Conservation (phyloP, 73 alveolate species). For the Symbiodinium natans region DNA sequence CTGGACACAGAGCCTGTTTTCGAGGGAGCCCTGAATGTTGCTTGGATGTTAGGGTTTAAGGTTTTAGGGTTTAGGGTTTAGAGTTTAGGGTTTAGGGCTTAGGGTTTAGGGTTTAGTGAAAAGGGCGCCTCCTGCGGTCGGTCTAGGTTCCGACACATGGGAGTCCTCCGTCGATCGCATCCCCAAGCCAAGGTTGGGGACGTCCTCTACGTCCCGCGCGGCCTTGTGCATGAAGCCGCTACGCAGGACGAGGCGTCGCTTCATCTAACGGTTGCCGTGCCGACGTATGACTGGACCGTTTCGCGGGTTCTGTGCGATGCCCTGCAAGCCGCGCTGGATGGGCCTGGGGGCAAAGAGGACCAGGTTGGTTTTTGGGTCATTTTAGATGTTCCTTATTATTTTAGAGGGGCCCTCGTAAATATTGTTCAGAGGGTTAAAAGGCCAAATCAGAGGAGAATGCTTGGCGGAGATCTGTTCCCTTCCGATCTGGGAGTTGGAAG, state of each 20-base stretch:
- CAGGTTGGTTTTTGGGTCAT: not conserved
- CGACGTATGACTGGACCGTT: constrained; percentile 60
- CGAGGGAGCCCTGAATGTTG: not conserved
- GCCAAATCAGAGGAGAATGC: not conserved
- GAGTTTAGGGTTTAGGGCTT: not conserved
- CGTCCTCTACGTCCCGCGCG: constrained; percentile 56
- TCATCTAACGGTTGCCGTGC: constrained; percentile 40
- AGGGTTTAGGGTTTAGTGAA: not conserved
- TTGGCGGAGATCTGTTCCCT: not conserved
- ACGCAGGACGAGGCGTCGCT: not conserved
- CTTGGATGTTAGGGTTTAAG: not conserved
- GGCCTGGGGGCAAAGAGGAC: not conserved
- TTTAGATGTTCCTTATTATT: not conserved
- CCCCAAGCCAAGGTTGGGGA: constrained; percentile 38
- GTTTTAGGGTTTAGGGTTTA: too few relatives aligned
- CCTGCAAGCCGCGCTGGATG: constrained; percentile 26
- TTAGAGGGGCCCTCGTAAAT: too few relatives aligned
- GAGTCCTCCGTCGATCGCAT: too few relatives aligned
- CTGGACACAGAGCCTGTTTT: not conserved
- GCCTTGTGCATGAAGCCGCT: constrained; percentile 40
- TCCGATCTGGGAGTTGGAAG: not conserved
- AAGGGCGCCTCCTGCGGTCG: not conserved
- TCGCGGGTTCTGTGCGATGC: constrained; percentile 29
- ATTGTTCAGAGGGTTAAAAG: not conserved
- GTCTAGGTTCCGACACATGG: too few relatives aligned